Evolutionary conservation across 148 eudicot genomes (phyloP).

Genomic region (Heliosperma pusillum): DNA sequence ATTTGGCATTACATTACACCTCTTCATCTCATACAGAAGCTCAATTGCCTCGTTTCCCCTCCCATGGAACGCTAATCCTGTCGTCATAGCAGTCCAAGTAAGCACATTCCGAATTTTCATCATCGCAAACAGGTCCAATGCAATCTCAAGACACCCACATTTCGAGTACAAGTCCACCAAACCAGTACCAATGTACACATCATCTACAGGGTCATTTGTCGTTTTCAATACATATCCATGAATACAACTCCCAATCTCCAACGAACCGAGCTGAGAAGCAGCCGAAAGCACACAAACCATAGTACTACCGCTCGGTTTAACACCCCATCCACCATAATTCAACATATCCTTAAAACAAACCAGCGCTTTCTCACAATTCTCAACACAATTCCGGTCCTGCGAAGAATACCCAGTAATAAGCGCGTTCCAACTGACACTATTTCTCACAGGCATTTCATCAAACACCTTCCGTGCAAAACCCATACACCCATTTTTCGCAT

Average conservation of each 20-base stretch:
- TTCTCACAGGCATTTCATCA: conserved; percentile 57
- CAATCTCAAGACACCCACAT: conserved; percentile 49
- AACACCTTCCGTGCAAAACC: conserved; percentile 44
- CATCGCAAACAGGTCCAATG: conserved; percentile 32
- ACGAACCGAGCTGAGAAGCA: conserved; percentile 41
- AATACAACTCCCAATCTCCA: conserved; percentile 44
- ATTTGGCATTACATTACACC: conserved; percentile 42
- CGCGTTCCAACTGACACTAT: conserved; percentile 55
- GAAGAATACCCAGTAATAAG: conserved; percentile 57
- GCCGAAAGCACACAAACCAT: conserved; percentile 54
- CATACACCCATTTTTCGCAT: conserved; percentile 32
- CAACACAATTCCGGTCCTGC: conserved; percentile 15
- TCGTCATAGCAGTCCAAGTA: conserved; percentile 63
- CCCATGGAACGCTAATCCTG: conserved; percentile 56
- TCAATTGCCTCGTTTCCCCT: conserved; percentile 50
- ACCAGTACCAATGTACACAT: conserved; percentile 54
- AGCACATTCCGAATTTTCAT: conserved; percentile 46
- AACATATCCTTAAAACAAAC: conserved; percentile 42
- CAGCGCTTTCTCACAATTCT: conserved; percentile 33
- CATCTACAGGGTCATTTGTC: conserved; percentile 24
- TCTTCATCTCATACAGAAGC: conserved; percentile 40
- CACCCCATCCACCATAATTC: conserved; percentile 21
- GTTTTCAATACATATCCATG: conserved; percentile 55
- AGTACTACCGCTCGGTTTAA: conserved; percentile 39
- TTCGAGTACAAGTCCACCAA: conserved; percentile 64